Percentiles rank a stretch among this genome's conserved stretches.
These are phyloP conservation scores for Cyberlindnera xylosilytica DNA, from an alignment of 805 yeast species.

Conservation along the genomic window DNA sequence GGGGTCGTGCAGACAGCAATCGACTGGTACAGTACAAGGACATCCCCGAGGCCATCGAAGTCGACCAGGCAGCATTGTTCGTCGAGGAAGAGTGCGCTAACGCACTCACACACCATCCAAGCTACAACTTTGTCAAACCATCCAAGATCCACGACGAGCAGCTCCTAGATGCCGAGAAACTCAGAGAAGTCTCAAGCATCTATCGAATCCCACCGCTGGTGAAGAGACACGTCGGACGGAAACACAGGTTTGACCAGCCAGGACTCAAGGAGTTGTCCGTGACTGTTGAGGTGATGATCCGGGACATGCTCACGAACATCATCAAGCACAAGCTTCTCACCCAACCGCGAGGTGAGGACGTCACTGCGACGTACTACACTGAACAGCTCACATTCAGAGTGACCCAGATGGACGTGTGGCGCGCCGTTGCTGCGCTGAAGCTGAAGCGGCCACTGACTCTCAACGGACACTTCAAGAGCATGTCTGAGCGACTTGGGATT, in stretches of 20 bases:
- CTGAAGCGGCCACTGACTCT: neutral
- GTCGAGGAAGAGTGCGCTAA: conserved; percentile 38
- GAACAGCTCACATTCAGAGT: neutral
- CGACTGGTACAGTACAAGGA: conserved; percentile 33
- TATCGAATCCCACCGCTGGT: neutral
- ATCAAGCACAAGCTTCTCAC: neutral
- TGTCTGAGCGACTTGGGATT: neutral
- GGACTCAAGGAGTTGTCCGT: neutral
- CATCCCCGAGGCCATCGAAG: conserved; percentile 51
- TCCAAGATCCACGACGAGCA: neutral
- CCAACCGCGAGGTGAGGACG: neutral
- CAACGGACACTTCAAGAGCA: neutral
- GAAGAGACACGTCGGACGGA: neutral
- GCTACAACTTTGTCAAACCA: no score
- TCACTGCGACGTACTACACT: neutral
- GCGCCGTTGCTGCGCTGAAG: neutral
- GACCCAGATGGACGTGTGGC: neutral
- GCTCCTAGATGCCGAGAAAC: neutral
- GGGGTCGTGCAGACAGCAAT: conserved; percentile 13
- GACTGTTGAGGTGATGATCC: neutral
- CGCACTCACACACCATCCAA: neutral
- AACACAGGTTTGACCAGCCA: neutral
- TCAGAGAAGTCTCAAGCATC: neutral
- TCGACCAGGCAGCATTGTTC: conserved; percentile 40
- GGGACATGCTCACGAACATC: neutral